phyloP scores from a whole-genome alignment of 495 filamentous ascomycete genomes.

The Durotheca rogersii region DNA sequence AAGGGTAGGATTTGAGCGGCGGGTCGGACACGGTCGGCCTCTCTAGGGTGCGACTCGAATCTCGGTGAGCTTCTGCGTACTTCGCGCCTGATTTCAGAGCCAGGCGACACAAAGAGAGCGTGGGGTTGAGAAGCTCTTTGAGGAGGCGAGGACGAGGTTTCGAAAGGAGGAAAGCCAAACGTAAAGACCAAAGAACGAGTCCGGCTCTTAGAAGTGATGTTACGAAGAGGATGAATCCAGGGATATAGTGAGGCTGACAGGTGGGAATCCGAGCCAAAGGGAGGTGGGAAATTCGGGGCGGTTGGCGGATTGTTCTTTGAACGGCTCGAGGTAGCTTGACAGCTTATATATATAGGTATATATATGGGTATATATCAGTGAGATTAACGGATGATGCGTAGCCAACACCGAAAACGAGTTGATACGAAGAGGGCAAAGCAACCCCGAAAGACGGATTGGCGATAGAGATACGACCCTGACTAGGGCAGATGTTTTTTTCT shows the following conservation, averaged over 20 bases:
- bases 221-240: no score
- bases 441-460: slow-evolving; percentile 11
- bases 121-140: background rate
- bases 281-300: slow-evolving; percentile 1
- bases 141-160: slow-evolving; percentile 1
- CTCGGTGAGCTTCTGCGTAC: no score
- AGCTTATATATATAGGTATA: no score
- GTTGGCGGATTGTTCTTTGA: no score
- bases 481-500: background rate
- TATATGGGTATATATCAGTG: no score
- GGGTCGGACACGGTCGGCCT: background rate
- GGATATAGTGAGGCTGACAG: slow-evolving; percentile 20
- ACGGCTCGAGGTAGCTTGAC: no score
- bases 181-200: slow-evolving; percentile 13
- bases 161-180: background rate
- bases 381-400: slow-evolving; percentile 4
- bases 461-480: slow-evolving; percentile 4
- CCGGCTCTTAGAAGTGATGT: slow-evolving; percentile 1
- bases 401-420: no score
- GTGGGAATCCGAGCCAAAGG: background rate
- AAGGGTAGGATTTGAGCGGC: no score
- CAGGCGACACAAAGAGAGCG: slow-evolving; percentile 7
- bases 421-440: slow-evolving; percentile 11
- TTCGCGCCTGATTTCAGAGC: background rate
- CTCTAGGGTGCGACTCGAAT: slow-evolving; percentile 7